Evolutionary conservation across 495 filamentous ascomycete genomes (phyloP), one percentile per base, ranked within the genome.

Genomic region (Ramalina intermedia): DNA sequence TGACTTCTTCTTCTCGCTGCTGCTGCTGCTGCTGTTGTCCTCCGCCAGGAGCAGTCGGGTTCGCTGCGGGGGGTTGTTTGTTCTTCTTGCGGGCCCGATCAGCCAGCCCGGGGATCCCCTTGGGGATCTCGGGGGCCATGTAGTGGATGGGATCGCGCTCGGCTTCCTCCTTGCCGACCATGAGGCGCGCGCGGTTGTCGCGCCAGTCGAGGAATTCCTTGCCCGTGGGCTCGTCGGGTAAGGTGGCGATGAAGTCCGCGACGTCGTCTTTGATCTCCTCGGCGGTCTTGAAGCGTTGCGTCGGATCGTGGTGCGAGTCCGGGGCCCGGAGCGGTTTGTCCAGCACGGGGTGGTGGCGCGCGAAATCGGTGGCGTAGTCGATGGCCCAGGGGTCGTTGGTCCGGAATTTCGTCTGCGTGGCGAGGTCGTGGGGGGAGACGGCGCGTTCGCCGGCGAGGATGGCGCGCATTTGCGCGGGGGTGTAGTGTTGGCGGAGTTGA

Each of bases 351-450:
- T 84, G 77, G 50, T 85, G 74, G 37, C 71, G 66, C 35, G 83
- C 76, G 52, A 96, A 81, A 69, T 98, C 91, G 66, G 94, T 87
- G 49, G 90, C 59, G 69, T 98, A 98, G 21, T 69, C 64, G 41
- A 91, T 66, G 20, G 66, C 64, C 69, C 83, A 82, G 9, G 80
- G 73, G 62, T 96, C 91, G 38, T 61, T 64, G 26, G 27, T 47
- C 41, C 83, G 79, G 42, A 82, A 59, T 3, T 72, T 69, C 44
- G 80, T 81, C 63, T 88, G 82, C 36, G 78, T 73, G 7, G 77
- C 74, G 59, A 96, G 63, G 64, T 98, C 87, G 50, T 74, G 66
- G 14, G 81, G 75, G 64, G 85, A 75, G 64, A 98, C 83, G 49
- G 85, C 78, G 9, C 73, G 71, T 65, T 98, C 91, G 51, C 83